These are phyloP conservation scores for Globisporangium viniferum DNA, from an alignment of 352 stramenopile species.

Conservation along the genomic window DNA sequence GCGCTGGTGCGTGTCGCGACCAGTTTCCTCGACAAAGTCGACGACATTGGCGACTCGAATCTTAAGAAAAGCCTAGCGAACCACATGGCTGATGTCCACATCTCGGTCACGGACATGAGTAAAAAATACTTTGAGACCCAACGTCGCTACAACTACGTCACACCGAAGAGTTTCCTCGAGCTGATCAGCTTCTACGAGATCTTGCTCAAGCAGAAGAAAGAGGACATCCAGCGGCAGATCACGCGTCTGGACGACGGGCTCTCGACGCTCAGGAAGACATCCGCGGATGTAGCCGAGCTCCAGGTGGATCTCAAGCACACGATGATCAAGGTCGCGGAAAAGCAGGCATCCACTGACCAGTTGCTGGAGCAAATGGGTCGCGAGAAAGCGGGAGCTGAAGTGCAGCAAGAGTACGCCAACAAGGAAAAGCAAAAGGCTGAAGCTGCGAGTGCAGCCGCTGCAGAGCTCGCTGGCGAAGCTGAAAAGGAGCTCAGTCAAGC, in stretches of 20 bases:
- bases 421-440: constrained; percentile 93
- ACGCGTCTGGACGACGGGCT: constrained; percentile 96
- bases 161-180: constrained; percentile 98
- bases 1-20: constrained; percentile 96
- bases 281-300: constrained; percentile 94
- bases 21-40: constrained; percentile 95
- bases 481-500: constrained; percentile 94
- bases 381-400: constrained; percentile 92
- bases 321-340: constrained; percentile 95
- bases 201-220: constrained; percentile 93
- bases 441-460: constrained; percentile 88
- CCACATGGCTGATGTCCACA: constrained; percentile 97
- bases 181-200: constrained; percentile 98
- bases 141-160: constrained; percentile 98
- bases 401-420: constrained; percentile 94
- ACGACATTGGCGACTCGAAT: constrained; percentile 80
- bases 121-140: constrained; percentile 95
- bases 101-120: constrained; percentile 95
- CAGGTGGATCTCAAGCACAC: constrained; percentile 95
- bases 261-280: constrained; percentile 95
- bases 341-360: constrained; percentile 93
- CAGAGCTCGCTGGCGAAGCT: constrained; percentile 91
- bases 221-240: constrained; percentile 94
- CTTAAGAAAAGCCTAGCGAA: constrained; percentile 92
- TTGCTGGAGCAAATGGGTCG: constrained; percentile 93